Base-by-base conservation (phyloP, 371 early-diverging fungal genomes). In the Sporodiniella umbellata region DNA sequence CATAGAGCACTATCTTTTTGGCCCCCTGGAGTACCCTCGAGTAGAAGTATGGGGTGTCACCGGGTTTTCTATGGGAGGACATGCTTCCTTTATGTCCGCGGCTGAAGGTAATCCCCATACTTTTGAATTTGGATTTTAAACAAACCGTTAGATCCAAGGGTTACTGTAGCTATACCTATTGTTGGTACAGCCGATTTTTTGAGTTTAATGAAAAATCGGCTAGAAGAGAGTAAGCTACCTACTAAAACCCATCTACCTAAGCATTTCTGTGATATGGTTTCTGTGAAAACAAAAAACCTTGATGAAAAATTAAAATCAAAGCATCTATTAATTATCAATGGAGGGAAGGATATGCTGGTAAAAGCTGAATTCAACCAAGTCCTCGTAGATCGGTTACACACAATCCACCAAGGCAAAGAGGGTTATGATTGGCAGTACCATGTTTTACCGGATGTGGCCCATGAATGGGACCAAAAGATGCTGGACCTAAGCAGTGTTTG, bases 1-100 rank as follows among this genome's bases (percentile, higher is more conserved):
- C 0, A 22, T 84, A 10, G 79, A 79, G 24, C 51, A 60, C 42
- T 76, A 76, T 48, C 45, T 76, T 1, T 76, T 76, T 52, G 65
- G 60, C 2, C 62, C 59, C 25, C 43, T 42, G n/a, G 7, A 26
- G 4, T 10, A 45, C 4, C 33, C 53, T 1, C 23, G 40, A 21
- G 76, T 83, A 10, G 48, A 66, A 46, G 45, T 45, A 5, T 84
- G 79, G 79, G 80, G 78, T 11, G 68, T 75, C 1, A 23, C 61
- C 21, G 84, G 84, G 0, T 70, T 81, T 19, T 73, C 74, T 2
- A 60, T 84, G 60, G 84, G 84, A 39, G 84, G 81, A 0, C 84
- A 84, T 58, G 59, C 78, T 14, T 52, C 81, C 3, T 64, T 79
- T 33, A 35, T 83, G 40, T 69, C 75, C 1, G 56, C 72, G 5